Evolutionary conservation across 73 alveolate species (phyloP).

Genomic region (Paramecium biaurelia): DNA sequence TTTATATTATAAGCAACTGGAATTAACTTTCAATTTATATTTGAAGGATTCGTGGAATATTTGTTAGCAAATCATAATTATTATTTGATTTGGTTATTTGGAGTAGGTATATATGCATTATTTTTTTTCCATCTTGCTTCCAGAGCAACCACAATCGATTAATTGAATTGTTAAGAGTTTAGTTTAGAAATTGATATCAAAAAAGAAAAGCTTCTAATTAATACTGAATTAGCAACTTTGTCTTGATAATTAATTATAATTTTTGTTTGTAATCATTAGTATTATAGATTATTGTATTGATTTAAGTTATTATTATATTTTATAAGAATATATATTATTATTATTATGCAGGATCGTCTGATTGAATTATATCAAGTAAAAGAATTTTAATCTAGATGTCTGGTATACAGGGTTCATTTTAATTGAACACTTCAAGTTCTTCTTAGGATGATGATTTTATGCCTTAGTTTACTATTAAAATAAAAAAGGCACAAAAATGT

Average conservation of each 20-base stretch:
- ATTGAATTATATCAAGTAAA: slow-evolving; percentile 22
- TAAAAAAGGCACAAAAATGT: slow-evolving; percentile 13
- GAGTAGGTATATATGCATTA: not conserved
- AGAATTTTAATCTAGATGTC: slow-evolving; percentile 4
- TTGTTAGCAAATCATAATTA: not conserved
- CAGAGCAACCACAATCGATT: not conserved
- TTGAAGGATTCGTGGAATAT: not conserved
- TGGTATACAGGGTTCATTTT: not conserved
- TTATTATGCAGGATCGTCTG: not conserved
- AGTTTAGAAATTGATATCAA: slow-evolving; percentile 19
- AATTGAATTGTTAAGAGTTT: not conserved
- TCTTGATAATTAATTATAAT: not conserved
- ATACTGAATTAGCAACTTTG: not conserved
- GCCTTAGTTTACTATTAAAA: not conserved
- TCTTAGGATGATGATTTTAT: slow-evolving; percentile 30
- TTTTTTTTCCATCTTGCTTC: not conserved
- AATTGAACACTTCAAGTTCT: not conserved
- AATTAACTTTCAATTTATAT: not conserved
- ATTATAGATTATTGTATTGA: not conserved
- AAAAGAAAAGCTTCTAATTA: slow-evolving; percentile 1
- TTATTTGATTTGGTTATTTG: slow-evolving; percentile 7
- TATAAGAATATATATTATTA: not conserved
- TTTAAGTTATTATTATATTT: not conserved
- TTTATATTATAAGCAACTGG: not conserved
- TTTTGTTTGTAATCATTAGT: not conserved